These are phyloP conservation scores for Symbiotaphrina buchneri DNA, from an alignment of 495 filamentous ascomycete species.

Conservation along the genomic window DNA sequence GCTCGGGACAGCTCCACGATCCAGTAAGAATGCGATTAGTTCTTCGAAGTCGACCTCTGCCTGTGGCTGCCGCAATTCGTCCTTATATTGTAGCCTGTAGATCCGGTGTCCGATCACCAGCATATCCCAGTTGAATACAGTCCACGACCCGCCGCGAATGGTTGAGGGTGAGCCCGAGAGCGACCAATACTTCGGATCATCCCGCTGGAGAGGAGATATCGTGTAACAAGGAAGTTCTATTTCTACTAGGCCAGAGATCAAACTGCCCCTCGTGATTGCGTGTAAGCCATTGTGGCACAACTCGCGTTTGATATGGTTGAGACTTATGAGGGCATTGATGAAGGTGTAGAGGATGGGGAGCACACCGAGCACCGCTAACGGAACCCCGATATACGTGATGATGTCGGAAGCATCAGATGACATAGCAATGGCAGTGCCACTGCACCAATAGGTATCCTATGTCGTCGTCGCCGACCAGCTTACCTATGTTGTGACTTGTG, in stretches of 20 bases:
- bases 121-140: conserved; percentile 37
- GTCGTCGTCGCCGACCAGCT: no score
- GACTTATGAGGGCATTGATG: conserved; percentile 25
- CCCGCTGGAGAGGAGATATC: conserved; percentile 32
- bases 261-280: conserved; percentile 33
- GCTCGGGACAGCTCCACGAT: conserved; percentile 36
- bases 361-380: conserved; percentile 43
- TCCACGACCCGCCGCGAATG: conserved; percentile 38
- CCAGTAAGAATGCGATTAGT: conserved; percentile 34
- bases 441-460: no score
- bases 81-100: conserved; percentile 38
- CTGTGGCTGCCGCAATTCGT: conserved; percentile 39
- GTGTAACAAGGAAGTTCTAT: conserved; percentile 40
- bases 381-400: conserved; percentile 34
- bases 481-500: no score
- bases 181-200: conserved; percentile 30
- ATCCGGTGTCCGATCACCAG: conserved; percentile 33
- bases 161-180: conserved; percentile 19
- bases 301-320: conserved; percentile 31
- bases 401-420: no score
- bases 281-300: conserved; percentile 26
- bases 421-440: no score
- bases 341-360: conserved; percentile 37
- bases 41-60: conserved; percentile 41
- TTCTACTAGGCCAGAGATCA: conserved; percentile 41